Conservation (phyloP, 2,329 filamentous ascomycete species). For the Aureobasidium sp. region DNA sequence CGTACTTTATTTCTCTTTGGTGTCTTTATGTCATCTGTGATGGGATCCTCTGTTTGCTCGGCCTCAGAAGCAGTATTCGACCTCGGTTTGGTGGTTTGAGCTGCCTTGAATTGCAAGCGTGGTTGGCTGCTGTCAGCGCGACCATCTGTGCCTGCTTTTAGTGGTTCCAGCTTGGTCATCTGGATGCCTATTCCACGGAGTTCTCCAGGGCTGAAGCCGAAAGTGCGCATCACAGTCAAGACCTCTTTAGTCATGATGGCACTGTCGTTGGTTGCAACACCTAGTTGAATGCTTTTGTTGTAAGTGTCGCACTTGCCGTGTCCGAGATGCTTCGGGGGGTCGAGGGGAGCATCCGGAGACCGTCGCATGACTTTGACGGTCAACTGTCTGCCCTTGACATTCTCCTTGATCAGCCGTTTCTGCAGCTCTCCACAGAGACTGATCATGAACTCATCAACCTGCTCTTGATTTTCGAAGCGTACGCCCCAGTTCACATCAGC, state of each 20-base stretch:
- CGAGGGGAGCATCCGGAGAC: constrained; percentile 74
- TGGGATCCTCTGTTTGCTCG: constrained; percentile 29
- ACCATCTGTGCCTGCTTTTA: constrained; percentile 51
- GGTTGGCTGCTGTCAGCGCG: constrained; percentile 65
- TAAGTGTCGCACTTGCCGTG: constrained; percentile 93
- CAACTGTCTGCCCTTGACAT: constrained; percentile 77
- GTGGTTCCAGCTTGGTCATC: constrained; percentile 80
- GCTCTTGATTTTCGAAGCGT: constrained; percentile 81
- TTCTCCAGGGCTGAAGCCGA: constrained; percentile 80
- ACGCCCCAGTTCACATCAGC: constrained; percentile 99
- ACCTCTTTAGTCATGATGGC: constrained; percentile 71
- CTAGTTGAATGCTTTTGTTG: constrained; percentile 78
- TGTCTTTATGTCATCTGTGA: constrained; percentile 38
- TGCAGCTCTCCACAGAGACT: constrained; percentile 81
- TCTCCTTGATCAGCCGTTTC: constrained; percentile 68
- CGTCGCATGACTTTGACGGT: constrained; percentile 94
- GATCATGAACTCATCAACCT: constrained; percentile 84
- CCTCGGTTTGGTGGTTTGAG: constrained; percentile 29
- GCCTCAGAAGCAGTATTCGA: not conserved
- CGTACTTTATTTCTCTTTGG: constrained; percentile 23
- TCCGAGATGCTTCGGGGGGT: constrained; percentile 86
- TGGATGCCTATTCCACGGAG: constrained; percentile 88
- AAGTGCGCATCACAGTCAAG: constrained; percentile 71
- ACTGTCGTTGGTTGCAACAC: constrained; percentile 70
- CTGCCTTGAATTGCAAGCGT: constrained; percentile 61